Percentiles rank a stretch among this genome's conserved stretches.
Conservation (phyloP, 495 filamentous ascomycete species). For the Aspergillus kassunensis region DNA sequence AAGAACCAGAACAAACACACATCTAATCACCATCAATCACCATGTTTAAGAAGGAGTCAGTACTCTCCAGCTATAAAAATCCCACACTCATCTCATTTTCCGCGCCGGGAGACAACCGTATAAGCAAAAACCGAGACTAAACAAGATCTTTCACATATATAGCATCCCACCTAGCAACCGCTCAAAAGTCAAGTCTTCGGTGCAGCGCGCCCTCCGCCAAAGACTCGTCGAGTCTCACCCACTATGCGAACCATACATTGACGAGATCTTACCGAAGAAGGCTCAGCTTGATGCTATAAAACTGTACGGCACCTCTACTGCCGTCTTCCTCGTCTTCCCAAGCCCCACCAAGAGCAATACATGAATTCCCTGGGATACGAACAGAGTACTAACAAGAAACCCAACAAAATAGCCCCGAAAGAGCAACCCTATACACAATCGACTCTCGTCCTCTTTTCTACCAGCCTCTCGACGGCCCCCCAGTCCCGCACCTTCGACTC, state of each 20-base stretch:
- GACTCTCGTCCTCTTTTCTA: slow-evolving; percentile 76
- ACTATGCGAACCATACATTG: slow-evolving; percentile 79
- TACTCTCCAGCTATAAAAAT: too few relatives aligned
- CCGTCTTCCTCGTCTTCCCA: neutral
- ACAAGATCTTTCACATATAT: too few relatives aligned
- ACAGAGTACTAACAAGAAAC: neutral
- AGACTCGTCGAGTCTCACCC: slow-evolving; percentile 82
- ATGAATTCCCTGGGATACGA: neutral
- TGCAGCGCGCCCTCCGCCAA: slow-evolving; percentile 77
- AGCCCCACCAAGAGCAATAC: neutral
- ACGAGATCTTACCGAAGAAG: slow-evolving; percentile 95
- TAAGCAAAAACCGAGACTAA: slow-evolving; percentile 16
- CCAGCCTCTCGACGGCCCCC: slow-evolving; percentile 76
- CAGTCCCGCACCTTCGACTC: slow-evolving; percentile 75
- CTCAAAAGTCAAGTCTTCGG: slow-evolving; percentile 96
- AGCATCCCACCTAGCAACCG: slow-evolving; percentile 68
- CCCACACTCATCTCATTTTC: too few relatives aligned
- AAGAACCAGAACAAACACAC: neutral
- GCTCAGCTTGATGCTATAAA: slow-evolving; percentile 88
- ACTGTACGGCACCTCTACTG: slow-evolving; percentile 44
- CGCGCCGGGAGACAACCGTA: too few relatives aligned
- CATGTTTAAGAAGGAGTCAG: slow-evolving; percentile 94
- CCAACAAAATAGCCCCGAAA: slow-evolving; percentile 60
- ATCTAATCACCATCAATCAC: slow-evolving; percentile 21
- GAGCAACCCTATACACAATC: slow-evolving; percentile 80